Evolutionary conservation across 768 basidiomycete species (phyloP).

Genomic region (Nevesoporus exiguus): DNA sequence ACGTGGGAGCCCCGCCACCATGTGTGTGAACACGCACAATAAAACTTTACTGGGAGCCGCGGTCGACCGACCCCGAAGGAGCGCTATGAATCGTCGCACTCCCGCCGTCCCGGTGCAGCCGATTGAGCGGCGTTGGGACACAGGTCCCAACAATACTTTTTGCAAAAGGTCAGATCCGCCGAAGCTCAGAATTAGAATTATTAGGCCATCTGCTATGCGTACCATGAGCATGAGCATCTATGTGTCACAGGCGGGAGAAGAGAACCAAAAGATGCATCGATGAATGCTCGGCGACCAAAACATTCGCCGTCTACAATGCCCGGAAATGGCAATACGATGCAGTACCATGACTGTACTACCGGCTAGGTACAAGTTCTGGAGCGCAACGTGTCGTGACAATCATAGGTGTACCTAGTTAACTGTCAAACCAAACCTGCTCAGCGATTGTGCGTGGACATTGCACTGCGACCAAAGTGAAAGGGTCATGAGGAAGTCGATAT

Average conservation of each 20-base stretch:
- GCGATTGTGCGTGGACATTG: neutral
- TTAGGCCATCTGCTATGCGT: neutral
- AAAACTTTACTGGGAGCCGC: neutral
- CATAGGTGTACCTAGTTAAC: neutral
- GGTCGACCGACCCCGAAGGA: neutral
- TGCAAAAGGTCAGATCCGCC: neutral
- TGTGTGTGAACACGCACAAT: neutral
- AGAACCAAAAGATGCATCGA: neutral
- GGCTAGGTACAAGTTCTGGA: neutral
- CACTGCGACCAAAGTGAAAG: neutral
- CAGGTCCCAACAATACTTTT: neutral
- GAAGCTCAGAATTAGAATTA: slow-evolving; percentile 1
- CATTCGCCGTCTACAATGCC: neutral
- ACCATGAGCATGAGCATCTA: neutral
- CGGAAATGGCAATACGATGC: neutral
- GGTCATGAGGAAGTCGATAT: neutral
- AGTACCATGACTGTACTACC: neutral
- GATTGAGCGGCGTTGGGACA: slow-evolving; percentile 5
- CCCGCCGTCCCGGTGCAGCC: neutral
- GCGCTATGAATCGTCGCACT: neutral
- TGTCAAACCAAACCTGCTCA: neutral
- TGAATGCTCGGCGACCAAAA: neutral
- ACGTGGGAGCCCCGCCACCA: neutral
- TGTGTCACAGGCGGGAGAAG: neutral
- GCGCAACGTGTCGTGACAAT: neutral